Base-by-base conservation (phyloP, 495 filamentous ascomycete species). In the Penicillium silybi region DNA sequence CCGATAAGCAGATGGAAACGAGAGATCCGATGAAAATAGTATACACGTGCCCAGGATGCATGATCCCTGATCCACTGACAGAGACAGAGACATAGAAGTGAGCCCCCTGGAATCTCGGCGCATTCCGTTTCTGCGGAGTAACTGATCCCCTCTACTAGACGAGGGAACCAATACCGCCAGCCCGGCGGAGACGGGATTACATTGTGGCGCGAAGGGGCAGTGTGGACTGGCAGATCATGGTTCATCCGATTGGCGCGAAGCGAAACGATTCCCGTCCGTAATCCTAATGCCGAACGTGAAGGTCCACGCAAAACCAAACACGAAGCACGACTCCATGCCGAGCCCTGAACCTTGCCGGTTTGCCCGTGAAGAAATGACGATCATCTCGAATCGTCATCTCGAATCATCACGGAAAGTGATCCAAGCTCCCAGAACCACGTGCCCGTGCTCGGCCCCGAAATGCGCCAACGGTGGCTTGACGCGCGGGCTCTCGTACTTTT, bases 401-500 rank as follows among this genome's bases (percentile, higher is more conserved):
- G 37, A 20, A 19, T 17, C 38, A 17, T 41, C 38, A 41, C 29
- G 9, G 35, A n/a, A n/a, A n/a, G 22, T 27, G 35, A 40, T 29
- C 46, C 46, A 40, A 48, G 46, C 46, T 48, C 34, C 46, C 18
- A 27, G 40, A 48, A 27, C 46, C 46, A 48, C 46, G 46, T 48
- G 46, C 18, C 22, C 22, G 10, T 40, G 38, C 38, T 18, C 29
- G 38, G 38, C 38, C 38, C 38, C 38, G 2, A 18, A 13, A 41
- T 8, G 16, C n/a, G n/a, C n/a, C n/a, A n/a, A 18, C 16, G 38
- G 16, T 6, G 38, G 19, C 29, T 13, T 32, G 29, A 32, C 29
- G 29, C 29, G 29, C 9, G 29, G 29, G 29, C 29, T 32, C 8
- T 0, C 11, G 29, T 32, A 32, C 29, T 15, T 32, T 32, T 32